phyloP scores from a whole-genome alignment of 768 basidiomycete genomes.

The Imleria badia region DNA sequence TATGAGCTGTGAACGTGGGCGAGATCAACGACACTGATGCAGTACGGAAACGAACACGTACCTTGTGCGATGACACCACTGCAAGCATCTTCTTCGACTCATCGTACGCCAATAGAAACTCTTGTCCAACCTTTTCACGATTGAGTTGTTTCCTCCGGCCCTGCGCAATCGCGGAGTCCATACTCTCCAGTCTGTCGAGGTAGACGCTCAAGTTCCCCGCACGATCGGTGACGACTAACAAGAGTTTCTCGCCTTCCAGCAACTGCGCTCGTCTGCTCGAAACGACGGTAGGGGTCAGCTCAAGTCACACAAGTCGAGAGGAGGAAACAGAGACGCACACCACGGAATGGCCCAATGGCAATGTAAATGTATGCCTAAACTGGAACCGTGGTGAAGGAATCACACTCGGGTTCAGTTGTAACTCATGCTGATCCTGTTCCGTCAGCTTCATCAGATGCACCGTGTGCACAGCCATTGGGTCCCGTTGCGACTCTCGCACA shows the following conservation, averaged over 20 bases:
- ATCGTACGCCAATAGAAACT: constrained; percentile 50
- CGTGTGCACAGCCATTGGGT: constrained; percentile 20
- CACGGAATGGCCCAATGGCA: constrained; percentile 21
- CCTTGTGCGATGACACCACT: constrained; percentile 45
- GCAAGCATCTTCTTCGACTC: constrained; percentile 50
- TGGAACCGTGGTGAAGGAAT: constrained; percentile 26
- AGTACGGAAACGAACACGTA: constrained; percentile 9
- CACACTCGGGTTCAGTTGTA: constrained; percentile 23
- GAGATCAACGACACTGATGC: not conserved
- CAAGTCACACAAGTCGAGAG: too few species aligned
- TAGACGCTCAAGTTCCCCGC: constrained; percentile 38
- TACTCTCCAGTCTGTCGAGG: constrained; percentile 32
- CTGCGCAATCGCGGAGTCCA: constrained; percentile 34
- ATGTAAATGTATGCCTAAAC: constrained; percentile 11
- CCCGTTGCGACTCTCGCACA: constrained; percentile 10
- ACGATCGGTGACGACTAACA: constrained; percentile 42
- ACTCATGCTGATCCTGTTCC: constrained; percentile 25
- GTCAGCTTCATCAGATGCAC: constrained; percentile 30
- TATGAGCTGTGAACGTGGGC: constrained; percentile 22
- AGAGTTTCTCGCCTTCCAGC: constrained; percentile 38
- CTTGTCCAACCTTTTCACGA: constrained; percentile 46
- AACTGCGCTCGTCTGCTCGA: constrained; percentile 38
- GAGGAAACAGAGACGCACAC: constrained; percentile 8
- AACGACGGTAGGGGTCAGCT: not conserved
- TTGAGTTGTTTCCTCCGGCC: constrained; percentile 34